Conservation (phyloP, 192 early-diverging fungal genomes). For the Backusella psychrophila region DNA sequence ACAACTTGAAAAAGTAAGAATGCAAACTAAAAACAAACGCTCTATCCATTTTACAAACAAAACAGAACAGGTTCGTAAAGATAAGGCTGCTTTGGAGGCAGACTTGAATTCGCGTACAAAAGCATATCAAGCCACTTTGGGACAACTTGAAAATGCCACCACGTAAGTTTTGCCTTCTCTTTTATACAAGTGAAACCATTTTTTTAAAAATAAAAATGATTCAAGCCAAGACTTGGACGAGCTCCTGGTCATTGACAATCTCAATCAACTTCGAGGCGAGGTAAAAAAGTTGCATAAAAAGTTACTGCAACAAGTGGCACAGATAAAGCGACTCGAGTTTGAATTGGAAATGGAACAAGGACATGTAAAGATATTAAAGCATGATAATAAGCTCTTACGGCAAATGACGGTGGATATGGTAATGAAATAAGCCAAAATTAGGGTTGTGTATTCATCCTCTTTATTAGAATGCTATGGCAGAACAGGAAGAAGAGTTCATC, state of each 20-base stretch:
- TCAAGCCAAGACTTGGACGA: not conserved
- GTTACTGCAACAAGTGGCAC: not conserved
- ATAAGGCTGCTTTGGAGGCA: slow-evolving; percentile 33
- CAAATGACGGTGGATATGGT: slow-evolving; percentile 57
- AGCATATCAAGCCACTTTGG: slow-evolving; percentile 21
- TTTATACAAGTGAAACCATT: not conserved
- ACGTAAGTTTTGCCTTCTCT: not conserved
- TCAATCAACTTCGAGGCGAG: not conserved
- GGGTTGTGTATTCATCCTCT: not conserved
- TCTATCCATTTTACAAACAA: not conserved
- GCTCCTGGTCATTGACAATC: not conserved
- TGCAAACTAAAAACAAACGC: no score
- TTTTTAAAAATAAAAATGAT: not conserved
- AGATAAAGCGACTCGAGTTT: slow-evolving; percentile 59
- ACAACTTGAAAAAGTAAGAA: slow-evolving; percentile 27
- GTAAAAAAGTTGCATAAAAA: slow-evolving; percentile 11
- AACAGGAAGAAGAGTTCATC: slow-evolving; percentile 75
- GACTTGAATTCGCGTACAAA: slow-evolving; percentile 30
- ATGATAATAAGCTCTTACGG: slow-evolving; percentile 55
- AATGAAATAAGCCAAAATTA: no score
- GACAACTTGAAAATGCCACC: slow-evolving; percentile 1
- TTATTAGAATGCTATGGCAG: slow-evolving; percentile 48
- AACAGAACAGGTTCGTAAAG: slow-evolving; percentile 27
- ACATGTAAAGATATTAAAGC: slow-evolving; percentile 56
- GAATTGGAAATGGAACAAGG: slow-evolving; percentile 66